Percentiles rank a stretch among this genome's conserved stretches.
Conservation (phyloP, 148 eudicot species). For the Cornus florida region DNA sequence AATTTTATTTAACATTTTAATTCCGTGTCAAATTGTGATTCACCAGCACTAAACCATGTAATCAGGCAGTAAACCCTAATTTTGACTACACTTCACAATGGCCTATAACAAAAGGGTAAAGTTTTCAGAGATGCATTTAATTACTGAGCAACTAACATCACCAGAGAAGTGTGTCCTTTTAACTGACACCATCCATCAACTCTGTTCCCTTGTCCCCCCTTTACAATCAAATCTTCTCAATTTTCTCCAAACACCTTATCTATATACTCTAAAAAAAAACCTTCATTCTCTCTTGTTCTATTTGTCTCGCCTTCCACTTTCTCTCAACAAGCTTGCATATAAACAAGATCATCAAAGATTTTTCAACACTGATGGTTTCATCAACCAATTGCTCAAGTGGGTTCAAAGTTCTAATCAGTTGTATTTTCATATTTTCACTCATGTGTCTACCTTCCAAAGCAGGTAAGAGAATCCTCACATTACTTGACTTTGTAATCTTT, state of each 20-base stretch:
- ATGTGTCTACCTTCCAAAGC: conserved; percentile 18
- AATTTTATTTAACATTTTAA: too few relatives aligned
- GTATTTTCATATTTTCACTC: conserved; percentile 16
- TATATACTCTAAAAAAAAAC: background rate
- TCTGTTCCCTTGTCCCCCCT: background rate
- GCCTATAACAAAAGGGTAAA: conserved; percentile 16
- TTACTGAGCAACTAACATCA: background rate
- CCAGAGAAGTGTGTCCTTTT: background rate
- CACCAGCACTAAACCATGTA: too few relatives aligned
- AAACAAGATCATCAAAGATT: background rate
- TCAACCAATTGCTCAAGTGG: conserved; percentile 20
- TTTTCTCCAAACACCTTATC: too few relatives aligned
- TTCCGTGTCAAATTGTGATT: too few relatives aligned
- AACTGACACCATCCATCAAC: background rate
- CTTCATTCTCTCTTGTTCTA: background rate
- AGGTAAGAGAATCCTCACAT: conserved; percentile 19
- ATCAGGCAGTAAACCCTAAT: background rate
- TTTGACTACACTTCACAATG: background rate
- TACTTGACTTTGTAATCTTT: background rate
- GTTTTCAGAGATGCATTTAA: conserved; percentile 5
- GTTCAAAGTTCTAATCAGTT: conserved; percentile 7
- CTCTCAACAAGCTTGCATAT: too few relatives aligned
- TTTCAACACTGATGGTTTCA: background rate
- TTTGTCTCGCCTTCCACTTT: background rate
- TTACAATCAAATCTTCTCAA: too few relatives aligned